A percentile compares a stretch with the other conserved stretches of the same genome.
Evolutionary conservation across 2,329 filamentous ascomycete genomes (phyloP).

Genomic region (Cladophialophora immunda): DNA sequence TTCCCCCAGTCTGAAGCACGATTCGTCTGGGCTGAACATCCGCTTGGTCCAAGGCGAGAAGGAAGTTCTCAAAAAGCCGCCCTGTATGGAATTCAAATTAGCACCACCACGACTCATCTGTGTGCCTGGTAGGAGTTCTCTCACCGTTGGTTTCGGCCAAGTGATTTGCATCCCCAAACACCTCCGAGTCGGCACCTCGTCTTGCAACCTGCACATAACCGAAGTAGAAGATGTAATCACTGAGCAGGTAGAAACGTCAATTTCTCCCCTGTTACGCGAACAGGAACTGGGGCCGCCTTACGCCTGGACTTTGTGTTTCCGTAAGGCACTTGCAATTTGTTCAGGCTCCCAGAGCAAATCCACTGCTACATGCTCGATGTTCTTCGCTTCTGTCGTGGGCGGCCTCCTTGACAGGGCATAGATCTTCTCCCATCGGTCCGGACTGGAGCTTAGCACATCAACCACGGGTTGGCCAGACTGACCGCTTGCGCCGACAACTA

Average conservation of each 20-base stretch:
- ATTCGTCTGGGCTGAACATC: conserved; percentile 56
- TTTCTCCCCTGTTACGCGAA: neutral
- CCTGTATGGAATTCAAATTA: conserved; percentile 15
- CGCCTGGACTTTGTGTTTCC: conserved; percentile 30
- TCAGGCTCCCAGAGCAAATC: conserved; percentile 27
- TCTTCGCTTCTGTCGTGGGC: conserved; percentile 42
- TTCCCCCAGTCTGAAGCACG: conserved; percentile 61
- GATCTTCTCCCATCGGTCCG: conserved; percentile 60
- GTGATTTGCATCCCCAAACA: conserved; percentile 25
- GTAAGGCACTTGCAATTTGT: conserved; percentile 16
- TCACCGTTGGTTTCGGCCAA: conserved; percentile 30
- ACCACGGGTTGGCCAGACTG: conserved; percentile 25
- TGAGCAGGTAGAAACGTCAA: conserved; percentile 16
- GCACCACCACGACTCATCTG: conserved; percentile 34
- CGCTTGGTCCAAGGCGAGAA: conserved; percentile 53
- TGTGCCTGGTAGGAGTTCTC: neutral
- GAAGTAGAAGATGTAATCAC: conserved; percentile 33
- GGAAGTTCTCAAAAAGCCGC: conserved; percentile 58
- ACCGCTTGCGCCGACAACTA: conserved; percentile 26
- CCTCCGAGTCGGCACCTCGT: conserved; percentile 19
- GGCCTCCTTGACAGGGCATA: conserved; percentile 59
- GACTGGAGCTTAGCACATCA: conserved; percentile 22
- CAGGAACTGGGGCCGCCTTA: conserved; percentile 16
- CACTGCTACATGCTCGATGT: conserved; percentile 23
- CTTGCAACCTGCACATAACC: conserved; percentile 31